Percentiles rank a stretch among this genome's conserved stretches.
Evolutionary conservation across 148 eudicot genomes (phyloP).

Genomic region (Arctostaphylos glauca): DNA sequence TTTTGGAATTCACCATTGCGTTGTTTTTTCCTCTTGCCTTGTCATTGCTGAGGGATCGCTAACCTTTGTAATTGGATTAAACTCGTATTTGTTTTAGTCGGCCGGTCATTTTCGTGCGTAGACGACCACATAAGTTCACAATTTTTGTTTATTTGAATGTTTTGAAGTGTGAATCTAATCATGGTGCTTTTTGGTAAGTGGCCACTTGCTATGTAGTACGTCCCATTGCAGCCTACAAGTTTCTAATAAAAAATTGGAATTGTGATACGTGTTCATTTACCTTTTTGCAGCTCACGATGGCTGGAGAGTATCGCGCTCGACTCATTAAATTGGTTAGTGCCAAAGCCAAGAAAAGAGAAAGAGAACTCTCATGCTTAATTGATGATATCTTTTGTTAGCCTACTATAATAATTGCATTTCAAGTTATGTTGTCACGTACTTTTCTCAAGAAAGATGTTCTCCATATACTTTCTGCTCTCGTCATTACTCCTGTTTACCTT

Average conservation of each 20-base stretch:
- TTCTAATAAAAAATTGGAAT: neutral
- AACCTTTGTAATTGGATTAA: neutral
- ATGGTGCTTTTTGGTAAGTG: neutral
- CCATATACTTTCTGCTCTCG: neutral
- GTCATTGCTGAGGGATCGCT: neutral
- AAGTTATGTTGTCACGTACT: neutral
- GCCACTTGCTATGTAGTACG: neutral
- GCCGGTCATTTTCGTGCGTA: neutral
- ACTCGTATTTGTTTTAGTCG: neutral
- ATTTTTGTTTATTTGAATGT: neutral
- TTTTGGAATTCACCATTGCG: neutral
- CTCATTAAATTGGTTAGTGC: constrained; percentile 80
- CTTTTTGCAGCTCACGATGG: constrained; percentile 68
- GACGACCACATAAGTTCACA: neutral
- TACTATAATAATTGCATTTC: neutral
- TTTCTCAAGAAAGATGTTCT: neutral
- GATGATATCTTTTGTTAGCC: neutral
- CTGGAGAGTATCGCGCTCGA: constrained; percentile 74
- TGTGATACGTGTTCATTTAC: neutral
- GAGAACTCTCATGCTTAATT: neutral
- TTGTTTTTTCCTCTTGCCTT: neutral
- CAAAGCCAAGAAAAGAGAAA: neutral
- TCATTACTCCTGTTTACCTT: neutral
- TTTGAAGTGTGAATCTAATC: neutral
- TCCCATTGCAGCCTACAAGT: neutral